These are phyloP conservation scores for Martensiomyces pterosporus DNA, from an alignment of 192 early-diverging fungal species.

Conservation along the genomic window DNA sequence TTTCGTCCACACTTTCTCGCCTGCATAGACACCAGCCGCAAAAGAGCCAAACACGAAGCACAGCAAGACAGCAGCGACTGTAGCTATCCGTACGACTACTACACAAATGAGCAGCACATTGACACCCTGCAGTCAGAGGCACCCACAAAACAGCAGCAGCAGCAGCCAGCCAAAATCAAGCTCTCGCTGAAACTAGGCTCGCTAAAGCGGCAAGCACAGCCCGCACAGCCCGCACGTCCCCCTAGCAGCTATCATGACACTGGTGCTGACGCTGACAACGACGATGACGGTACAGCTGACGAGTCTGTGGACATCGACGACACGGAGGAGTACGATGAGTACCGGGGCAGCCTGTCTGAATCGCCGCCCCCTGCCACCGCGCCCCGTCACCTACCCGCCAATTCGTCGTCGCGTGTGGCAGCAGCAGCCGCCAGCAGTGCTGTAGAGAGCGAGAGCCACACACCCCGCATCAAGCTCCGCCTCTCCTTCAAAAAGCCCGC, in stretches of 20 bases:
- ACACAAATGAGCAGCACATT: no score
- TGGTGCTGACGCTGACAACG: not conserved
- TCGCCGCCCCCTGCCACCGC: no score
- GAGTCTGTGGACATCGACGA: constrained; percentile 24
- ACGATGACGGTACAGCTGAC: constrained; percentile 2
- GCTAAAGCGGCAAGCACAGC: constrained; percentile 4
- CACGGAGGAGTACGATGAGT: constrained; percentile 2
- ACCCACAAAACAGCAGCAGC: no score
- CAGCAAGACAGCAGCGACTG: no score
- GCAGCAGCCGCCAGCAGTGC: not conserved
- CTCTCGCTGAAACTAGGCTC: constrained; percentile 42
- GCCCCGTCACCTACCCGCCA: no score
- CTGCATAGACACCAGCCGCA: no score
- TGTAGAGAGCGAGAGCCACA: constrained; percentile 6
- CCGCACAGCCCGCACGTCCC: not conserved
- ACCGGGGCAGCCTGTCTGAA: not conserved
- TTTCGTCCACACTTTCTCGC: no score
- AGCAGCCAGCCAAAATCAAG: constrained; percentile 28
- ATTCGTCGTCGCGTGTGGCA: not conserved
- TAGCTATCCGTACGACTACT: no score
- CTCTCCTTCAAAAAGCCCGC: constrained; percentile 26
- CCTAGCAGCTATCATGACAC: not conserved
- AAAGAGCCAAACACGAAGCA: no score
- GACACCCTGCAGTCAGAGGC: no score
- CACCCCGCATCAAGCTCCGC: constrained; percentile 36